These are phyloP conservation scores for Penicillium thymicola DNA, from an alignment of 2,329 filamentous ascomycete species.

Conservation along the genomic window DNA sequence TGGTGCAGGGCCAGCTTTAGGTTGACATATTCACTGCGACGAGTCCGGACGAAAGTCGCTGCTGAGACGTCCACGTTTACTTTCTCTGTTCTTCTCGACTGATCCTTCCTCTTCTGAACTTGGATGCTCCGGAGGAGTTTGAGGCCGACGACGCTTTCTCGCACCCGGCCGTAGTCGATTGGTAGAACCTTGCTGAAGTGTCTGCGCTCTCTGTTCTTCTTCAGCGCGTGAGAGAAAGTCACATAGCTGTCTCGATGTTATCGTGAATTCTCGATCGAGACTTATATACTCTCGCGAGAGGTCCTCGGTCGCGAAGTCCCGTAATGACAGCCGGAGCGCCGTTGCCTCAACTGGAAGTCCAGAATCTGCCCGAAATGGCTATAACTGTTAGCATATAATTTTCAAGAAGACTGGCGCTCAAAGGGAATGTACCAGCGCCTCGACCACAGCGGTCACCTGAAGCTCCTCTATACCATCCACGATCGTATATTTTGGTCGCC, in stretches of 20 bases:
- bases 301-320: conserved; percentile 2
- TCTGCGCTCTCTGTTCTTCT: neutral
- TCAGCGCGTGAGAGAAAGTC: conserved; percentile 9
- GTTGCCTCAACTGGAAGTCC: conserved; percentile 5
- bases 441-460: neutral
- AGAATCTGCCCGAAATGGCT: conserved; percentile 6
- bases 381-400: neutral
- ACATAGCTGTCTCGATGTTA: conserved; percentile 10
- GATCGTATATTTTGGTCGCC: conserved; percentile 3
- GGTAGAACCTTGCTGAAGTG: neutral
- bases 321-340: neutral
- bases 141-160: neutral
- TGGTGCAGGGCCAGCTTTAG: conserved; percentile 21
- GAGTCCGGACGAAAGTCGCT: too few species aligned
- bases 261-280: conserved; percentile 6
- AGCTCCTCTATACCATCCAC: conserved; percentile 3
- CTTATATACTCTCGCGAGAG: neutral
- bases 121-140: neutral
- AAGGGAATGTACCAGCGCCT: neutral
- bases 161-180: neutral
- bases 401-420: neutral
- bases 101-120: conserved; percentile 1
- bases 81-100: neutral
- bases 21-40: conserved; percentile 9
- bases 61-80: neutral